These are phyloP conservation scores for Diplodia mutila DNA, from an alignment of 2,329 filamentous ascomycete species.

Conservation along the genomic window DNA sequence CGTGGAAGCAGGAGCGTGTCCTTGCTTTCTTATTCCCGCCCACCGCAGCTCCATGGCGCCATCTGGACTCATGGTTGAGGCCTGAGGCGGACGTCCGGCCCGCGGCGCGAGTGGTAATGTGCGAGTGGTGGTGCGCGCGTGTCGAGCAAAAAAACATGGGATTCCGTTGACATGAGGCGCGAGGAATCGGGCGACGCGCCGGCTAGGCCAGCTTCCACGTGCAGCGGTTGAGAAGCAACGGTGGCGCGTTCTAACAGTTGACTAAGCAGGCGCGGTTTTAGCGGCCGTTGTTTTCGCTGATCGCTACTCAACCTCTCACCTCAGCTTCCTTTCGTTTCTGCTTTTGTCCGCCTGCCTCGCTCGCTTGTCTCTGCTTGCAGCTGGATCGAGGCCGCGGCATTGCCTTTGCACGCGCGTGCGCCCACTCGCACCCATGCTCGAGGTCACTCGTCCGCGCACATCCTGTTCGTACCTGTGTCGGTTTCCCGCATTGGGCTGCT, in stretches of 20 bases:
- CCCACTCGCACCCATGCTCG: slow-evolving; percentile 1
- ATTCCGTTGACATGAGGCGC: too few relatives aligned
- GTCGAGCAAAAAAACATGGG: too few relatives aligned
- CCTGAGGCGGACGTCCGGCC: too few relatives aligned
- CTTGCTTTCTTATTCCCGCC: slow-evolving; percentile 1
- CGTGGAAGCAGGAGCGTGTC: background rate
- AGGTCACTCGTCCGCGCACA: background rate
- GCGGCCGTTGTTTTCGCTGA: slow-evolving; percentile 17
- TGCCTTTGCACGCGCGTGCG: background rate
- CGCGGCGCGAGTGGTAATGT: too few relatives aligned
- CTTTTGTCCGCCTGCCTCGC: background rate
- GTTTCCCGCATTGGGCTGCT: slow-evolving; percentile 10
- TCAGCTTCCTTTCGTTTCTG: slow-evolving; percentile 1
- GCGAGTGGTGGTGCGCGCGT: background rate
- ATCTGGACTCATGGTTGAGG: background rate
- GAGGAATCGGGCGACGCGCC: background rate
- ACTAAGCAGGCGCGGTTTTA: slow-evolving; percentile 7
- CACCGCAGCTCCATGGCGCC: background rate
- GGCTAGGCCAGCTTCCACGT: background rate
- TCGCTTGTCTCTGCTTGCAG: background rate
- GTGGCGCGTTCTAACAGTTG: background rate
- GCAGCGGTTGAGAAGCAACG: background rate
- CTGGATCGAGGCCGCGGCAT: background rate
- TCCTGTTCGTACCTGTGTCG: background rate
- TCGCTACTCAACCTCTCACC: slow-evolving; percentile 10